These are phyloP conservation scores for Penicillium samsonianum DNA, from an alignment of 495 filamentous ascomycete genomes.

Conservation along the genomic window DNA sequence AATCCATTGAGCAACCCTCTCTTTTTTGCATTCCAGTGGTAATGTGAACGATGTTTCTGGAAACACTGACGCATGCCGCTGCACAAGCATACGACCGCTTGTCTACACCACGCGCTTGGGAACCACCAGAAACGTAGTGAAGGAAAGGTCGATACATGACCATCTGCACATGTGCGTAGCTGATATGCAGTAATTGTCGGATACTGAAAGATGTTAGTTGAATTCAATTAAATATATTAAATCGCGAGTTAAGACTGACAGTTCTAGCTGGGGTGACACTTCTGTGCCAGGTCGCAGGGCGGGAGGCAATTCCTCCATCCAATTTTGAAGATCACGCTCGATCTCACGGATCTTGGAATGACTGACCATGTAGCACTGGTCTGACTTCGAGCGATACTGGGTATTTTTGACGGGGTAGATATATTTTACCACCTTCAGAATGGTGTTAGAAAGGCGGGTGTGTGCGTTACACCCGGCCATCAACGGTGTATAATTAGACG, in stretches of 20 bases:
- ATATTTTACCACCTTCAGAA: conserved; percentile 82
- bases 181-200: conserved; percentile 83
- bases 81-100: conserved; percentile 83
- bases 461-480: conserved; percentile 86
- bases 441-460: conserved; percentile 69
- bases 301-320: conserved; percentile 78
- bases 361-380: conserved; percentile 79
- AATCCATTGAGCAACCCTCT: conserved; percentile 82
- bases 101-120: conserved; percentile 67
- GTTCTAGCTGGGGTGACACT: conserved; percentile 67
- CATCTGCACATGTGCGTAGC: conserved; percentile 92
- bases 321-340: conserved; percentile 78
- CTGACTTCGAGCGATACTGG: no score
- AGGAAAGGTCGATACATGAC: conserved; percentile 94
- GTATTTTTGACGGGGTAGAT: conserved; percentile 86
- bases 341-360: conserved; percentile 88
- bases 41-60: no score
- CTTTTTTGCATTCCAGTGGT: no score
- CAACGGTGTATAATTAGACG: conserved; percentile 69
- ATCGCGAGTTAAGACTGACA: conserved; percentile 59
- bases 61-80: no score
- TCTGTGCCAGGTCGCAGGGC: conserved; percentile 74
- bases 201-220: conserved; percentile 51
- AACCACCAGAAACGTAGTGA: conserved; percentile 82
- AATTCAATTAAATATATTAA: background rate